Evolutionary conservation across 352 stramenopile species (phyloP).

Genomic region (Phytopythium oedochilum): DNA sequence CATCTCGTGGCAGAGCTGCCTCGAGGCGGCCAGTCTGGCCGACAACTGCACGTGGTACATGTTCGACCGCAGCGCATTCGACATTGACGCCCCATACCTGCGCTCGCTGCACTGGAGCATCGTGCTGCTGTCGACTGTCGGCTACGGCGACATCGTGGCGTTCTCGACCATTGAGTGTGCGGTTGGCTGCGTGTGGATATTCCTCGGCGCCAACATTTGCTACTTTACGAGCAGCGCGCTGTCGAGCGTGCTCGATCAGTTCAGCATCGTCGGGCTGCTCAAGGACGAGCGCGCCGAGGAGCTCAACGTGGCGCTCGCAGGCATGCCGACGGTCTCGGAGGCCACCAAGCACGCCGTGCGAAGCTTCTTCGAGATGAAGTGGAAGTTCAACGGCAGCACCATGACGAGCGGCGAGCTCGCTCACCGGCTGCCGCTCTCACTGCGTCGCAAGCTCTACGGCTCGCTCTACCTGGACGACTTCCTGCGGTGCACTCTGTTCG

Average conservation of each 20-base stretch:
- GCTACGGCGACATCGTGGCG: slow-evolving; percentile 61
- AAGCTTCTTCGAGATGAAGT: slow-evolving; percentile 69
- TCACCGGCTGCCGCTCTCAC: slow-evolving; percentile 36
- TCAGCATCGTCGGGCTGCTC: slow-evolving; percentile 41
- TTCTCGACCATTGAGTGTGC: slow-evolving; percentile 55
- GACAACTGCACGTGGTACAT: slow-evolving; percentile 73
- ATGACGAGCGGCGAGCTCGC: slow-evolving; percentile 47
- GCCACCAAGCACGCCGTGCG: slow-evolving; percentile 47
- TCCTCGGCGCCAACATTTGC: slow-evolving; percentile 65
- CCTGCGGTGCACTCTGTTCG: slow-evolving; percentile 24
- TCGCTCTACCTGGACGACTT: slow-evolving; percentile 38
- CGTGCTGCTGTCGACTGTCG: slow-evolving; percentile 64
- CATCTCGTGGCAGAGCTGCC: slow-evolving; percentile 31
- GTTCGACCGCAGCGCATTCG: slow-evolving; percentile 54
- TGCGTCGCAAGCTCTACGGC: slow-evolving; percentile 24
- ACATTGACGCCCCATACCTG: slow-evolving; percentile 56
- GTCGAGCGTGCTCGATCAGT: slow-evolving; percentile 50
- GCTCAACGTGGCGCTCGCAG: slow-evolving; percentile 56
- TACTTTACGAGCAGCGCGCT: slow-evolving; percentile 62
- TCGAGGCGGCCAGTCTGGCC: slow-evolving; percentile 40
- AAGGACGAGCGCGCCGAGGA: slow-evolving; percentile 46
- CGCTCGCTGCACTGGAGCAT: slow-evolving; percentile 68
- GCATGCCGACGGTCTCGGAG: slow-evolving; percentile 33
- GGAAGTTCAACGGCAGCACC: slow-evolving; percentile 62
- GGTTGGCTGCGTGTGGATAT: slow-evolving; percentile 64